phyloP scores from a whole-genome alignment of 192 early-diverging fungal species.

The Geranomyces variabilis region DNA sequence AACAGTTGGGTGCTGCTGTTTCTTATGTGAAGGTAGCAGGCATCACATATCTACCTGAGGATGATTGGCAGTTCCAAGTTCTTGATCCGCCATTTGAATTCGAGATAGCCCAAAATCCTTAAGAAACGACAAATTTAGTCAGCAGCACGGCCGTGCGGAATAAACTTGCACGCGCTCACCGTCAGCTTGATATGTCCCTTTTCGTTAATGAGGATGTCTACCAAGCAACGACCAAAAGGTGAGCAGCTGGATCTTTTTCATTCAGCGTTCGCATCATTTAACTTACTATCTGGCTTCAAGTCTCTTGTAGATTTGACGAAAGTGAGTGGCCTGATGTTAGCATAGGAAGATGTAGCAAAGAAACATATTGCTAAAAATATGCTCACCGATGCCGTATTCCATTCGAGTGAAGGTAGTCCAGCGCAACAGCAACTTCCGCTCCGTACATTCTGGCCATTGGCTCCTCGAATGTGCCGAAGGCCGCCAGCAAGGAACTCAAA shows the following conservation, averaged over 20 bases:
- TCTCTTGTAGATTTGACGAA: no score
- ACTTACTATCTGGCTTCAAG: constrained; percentile 52
- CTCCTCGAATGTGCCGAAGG: constrained; percentile 78
- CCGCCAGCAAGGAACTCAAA: constrained; percentile 73
- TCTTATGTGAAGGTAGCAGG: not conserved
- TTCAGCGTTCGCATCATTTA: not conserved
- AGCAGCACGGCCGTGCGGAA: no score
- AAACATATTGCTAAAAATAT: not conserved
- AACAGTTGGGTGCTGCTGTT: no score
- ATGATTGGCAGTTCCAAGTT: constrained; percentile 19
- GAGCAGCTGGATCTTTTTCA: constrained; percentile 6
- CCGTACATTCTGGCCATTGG: constrained; percentile 85
- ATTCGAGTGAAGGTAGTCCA: constrained; percentile 88
- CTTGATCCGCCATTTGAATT: constrained; percentile 68
- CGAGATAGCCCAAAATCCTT: constrained; percentile 92
- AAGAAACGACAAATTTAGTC: not conserved
- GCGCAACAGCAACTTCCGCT: constrained; percentile 85
- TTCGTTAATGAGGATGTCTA: constrained; percentile 80
- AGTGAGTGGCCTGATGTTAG: not conserved
- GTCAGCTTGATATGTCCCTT: constrained; percentile 93
- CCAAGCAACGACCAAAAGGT: not conserved
- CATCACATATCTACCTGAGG: constrained; percentile 21
- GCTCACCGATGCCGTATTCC: constrained; percentile 86
- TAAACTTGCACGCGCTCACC: constrained; percentile 25
- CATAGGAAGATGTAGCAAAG: not conserved